Conservation (phyloP, 139 green algal species). For the Picochlorum sp. region DNA sequence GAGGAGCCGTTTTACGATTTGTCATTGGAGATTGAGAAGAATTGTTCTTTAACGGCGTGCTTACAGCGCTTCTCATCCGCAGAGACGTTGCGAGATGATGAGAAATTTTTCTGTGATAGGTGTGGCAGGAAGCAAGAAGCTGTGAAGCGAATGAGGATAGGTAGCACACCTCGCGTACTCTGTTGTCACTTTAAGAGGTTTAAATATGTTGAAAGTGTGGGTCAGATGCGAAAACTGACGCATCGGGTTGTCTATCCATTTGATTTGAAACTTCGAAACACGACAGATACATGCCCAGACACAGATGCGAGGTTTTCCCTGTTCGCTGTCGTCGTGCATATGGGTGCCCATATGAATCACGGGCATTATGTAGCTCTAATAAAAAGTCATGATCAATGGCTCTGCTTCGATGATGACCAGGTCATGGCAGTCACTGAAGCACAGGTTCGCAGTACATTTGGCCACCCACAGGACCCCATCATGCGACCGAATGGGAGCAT, state of each 20-base stretch:
- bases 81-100: constrained; percentile 68
- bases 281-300: constrained; percentile 45
- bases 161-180: constrained; percentile 63
- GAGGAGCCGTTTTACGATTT: constrained; percentile 95
- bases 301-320: constrained; percentile 71
- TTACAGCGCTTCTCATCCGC: constrained; percentile 79
- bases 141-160: constrained; percentile 80
- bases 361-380: constrained; percentile 94
- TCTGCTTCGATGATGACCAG: constrained; percentile 87
- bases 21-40: constrained; percentile 90
- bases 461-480: constrained; percentile 48
- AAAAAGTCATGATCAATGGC: constrained; percentile 76
- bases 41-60: constrained; percentile 77
- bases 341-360: constrained; percentile 88
- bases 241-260: constrained; percentile 95
- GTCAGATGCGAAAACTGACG: constrained; percentile 85
- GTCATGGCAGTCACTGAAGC: constrained; percentile 72
- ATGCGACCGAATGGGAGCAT: constrained; percentile 1
- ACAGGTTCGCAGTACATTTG: constrained; percentile 73
- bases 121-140: constrained; percentile 75
- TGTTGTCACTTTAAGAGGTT: constrained; percentile 95
- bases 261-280: constrained; percentile 90
- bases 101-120: constrained; percentile 97
- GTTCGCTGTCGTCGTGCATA: constrained; percentile 91
- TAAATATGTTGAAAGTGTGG: constrained; percentile 80